A percentile compares a stretch with the other conserved stretches of the same genome.
Evolutionary conservation across 805 yeast genomes (phyloP).

Genomic region (Blastobotrys americana): DNA sequence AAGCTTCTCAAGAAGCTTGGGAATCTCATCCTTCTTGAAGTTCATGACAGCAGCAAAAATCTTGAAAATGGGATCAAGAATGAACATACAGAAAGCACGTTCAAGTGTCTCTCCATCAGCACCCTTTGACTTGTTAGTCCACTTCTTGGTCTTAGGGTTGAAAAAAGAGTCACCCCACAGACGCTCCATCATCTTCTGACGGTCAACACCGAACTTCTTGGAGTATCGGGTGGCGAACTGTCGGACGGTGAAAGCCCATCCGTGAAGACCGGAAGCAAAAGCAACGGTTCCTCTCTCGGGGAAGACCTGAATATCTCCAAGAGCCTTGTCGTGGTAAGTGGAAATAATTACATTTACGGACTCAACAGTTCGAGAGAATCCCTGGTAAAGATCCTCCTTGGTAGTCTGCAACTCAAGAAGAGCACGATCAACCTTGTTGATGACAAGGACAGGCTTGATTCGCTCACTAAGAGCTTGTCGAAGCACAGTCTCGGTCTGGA

Average conservation of each 20-base stretch:
- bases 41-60: slow-evolving; percentile 95
- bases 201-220: slow-evolving; percentile 99
- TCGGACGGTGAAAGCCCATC: slow-evolving; percentile 99
- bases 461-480: slow-evolving; percentile 99
- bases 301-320: slow-evolving; percentile 98
- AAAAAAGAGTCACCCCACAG: slow-evolving; percentile 99
- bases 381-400: slow-evolving; percentile 98
- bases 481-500: slow-evolving; percentile 98
- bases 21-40: slow-evolving; percentile 97
- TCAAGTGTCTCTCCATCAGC: slow-evolving; percentile 93
- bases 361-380: slow-evolving; percentile 98
- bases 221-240: slow-evolving; percentile 97
- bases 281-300: slow-evolving; percentile 99
- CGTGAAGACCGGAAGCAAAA: slow-evolving; percentile 99
- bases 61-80: slow-evolving; percentile 98
- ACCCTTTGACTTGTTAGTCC: slow-evolving; percentile 93
- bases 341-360: slow-evolving; percentile 98
- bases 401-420: slow-evolving; percentile 96
- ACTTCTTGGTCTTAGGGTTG: slow-evolving; percentile 99
- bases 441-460: slow-evolving; percentile 96
- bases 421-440: slow-evolving; percentile 99
- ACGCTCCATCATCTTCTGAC: slow-evolving; percentile 96
- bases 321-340: slow-evolving; percentile 80
- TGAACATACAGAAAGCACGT: slow-evolving; percentile 99
- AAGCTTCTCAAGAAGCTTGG: slow-evolving; percentile 84